These are phyloP conservation scores for Marasmius fiardii DNA, from an alignment of 1,284 basidiomycete genomes.

Conservation along the genomic window DNA sequence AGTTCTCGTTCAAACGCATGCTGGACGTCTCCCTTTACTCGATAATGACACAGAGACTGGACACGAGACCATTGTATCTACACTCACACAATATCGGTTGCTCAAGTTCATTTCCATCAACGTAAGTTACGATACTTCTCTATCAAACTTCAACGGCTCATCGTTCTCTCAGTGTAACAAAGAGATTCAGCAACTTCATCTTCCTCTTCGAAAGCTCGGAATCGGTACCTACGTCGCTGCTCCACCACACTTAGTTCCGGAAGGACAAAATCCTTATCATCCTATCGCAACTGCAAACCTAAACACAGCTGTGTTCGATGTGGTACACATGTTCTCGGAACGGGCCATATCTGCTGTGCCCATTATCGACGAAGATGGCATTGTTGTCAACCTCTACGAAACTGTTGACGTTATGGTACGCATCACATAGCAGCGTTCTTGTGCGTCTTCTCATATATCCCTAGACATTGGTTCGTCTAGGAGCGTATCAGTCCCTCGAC, in stretches of 20 bases:
- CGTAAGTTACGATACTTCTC: slow-evolving; percentile 47
- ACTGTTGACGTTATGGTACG: slow-evolving; percentile 98
- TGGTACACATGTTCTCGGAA: slow-evolving; percentile 98
- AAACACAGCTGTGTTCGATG: slow-evolving; percentile 93
- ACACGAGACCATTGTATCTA: slow-evolving; percentile 93
- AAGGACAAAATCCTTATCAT: slow-evolving; percentile 69
- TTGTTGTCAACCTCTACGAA: slow-evolving; percentile 97
- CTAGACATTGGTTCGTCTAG: slow-evolving; percentile 93
- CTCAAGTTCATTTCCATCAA: slow-evolving; percentile 99
- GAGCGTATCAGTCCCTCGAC: slow-evolving; percentile 92
- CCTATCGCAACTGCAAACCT: slow-evolving; percentile 93
- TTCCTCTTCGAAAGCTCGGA: slow-evolving; percentile 81
- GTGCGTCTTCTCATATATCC: slow-evolving; percentile 12
- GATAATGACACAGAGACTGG: slow-evolving; percentile 93
- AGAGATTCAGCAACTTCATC: slow-evolving; percentile 74
- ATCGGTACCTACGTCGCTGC: slow-evolving; percentile 90
- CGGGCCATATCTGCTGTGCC: slow-evolving; percentile 96
- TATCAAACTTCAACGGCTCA: slow-evolving; percentile 7
- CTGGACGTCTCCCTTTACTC: slow-evolving; percentile 89
- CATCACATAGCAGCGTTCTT: slow-evolving; percentile 18
- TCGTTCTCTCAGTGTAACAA: slow-evolving; percentile 52
- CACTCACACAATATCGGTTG: slow-evolving; percentile 96
- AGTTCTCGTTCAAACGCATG: slow-evolving; percentile 93
- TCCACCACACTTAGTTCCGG: slow-evolving; percentile 35
- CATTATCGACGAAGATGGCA: slow-evolving; percentile 89